Evolutionary conservation across 352 stramenopile genomes (phyloP), one percentile per base, ranked within the genome.

Genomic region (Phytopythium montanum): DNA sequence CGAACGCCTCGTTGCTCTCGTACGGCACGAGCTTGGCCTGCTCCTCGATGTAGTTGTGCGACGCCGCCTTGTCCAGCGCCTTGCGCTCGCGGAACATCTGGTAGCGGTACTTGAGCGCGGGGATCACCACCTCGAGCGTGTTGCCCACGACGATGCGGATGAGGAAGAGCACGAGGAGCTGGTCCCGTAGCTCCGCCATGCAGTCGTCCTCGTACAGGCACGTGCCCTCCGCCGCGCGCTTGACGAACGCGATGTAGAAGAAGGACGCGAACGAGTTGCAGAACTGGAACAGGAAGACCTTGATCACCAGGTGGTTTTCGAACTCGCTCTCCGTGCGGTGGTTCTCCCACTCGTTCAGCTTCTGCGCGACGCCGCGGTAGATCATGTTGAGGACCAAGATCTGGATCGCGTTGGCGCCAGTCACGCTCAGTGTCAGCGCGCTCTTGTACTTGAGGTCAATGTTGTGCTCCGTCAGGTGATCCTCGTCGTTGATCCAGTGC

Each of bases 211-310:
- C 72, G 23, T 79, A 68, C 54, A 97, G 68, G 38, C 96, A 98
- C n/a, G 81, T 78, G 48, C 89, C 56, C 53, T 92, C 77, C 0
- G 69, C 61, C 5, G 41, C 31, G 9, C 59, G 53, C 66, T 92
- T 92, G 7, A 92, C 29, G 53, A 93, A 95, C 18, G 79, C 85
- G 28, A 95, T 98, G 76, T 98, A 99, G 68, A 98, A 98, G 41
- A 98, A 92, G 25, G 92, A 97, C n/a, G 93, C 90, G 59, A 98
- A 98, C 59, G 97, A 98, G 81, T 98, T 98, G 62, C 97, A 96
- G 64, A 99, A 99, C 66, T 97, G 88, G 70, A 99, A 99, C 36
- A 98, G 73, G 60, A 99, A 99, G 12, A 98, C 96, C 76, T 99
- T 99, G 72, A 97, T 94, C 56, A 99, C 98, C 58, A 99, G 76